These are phyloP conservation scores for Quercus lobata DNA, from an alignment of 331 rosid species.

Conservation along the genomic window DNA sequence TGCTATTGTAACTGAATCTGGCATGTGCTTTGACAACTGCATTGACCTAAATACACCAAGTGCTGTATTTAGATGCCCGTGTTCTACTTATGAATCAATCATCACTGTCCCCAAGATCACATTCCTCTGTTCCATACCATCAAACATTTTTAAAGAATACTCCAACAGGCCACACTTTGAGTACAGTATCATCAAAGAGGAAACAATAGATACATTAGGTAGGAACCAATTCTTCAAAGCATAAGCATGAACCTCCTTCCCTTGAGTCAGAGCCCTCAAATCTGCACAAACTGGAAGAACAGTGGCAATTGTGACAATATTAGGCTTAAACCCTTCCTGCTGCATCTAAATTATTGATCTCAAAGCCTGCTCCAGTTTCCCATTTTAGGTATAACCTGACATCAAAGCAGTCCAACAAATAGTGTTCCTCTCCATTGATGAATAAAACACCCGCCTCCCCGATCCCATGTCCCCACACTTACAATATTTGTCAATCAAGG, in stretches of 20 bases:
- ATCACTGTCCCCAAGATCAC: conserved; percentile 75
- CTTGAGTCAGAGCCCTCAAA: conserved; percentile 54
- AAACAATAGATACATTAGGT: conserved; percentile 57
- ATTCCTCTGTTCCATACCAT: conserved; percentile 49
- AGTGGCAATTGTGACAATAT: conserved; percentile 67
- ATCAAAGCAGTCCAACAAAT: conserved; percentile 84
- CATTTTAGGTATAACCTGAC: conserved; percentile 68
- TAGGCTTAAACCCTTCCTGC: conserved; percentile 86
- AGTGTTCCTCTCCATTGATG: conserved; percentile 57
- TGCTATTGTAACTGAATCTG: conserved; percentile 58
- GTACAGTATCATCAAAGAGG: conserved; percentile 75
- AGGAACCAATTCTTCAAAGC: conserved; percentile 66
- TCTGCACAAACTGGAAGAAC: conserved; percentile 71
- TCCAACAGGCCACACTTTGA: conserved; percentile 57
- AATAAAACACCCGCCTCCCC: conserved; percentile 61
- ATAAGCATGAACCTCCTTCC: conserved; percentile 79
- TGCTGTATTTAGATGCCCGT: conserved; percentile 41
- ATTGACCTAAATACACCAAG: conserved; percentile 56
- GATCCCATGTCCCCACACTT: conserved; percentile 69
- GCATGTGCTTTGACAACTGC: conserved; percentile 63
- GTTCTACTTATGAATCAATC: conserved; percentile 59
- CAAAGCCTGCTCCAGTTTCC: conserved; percentile 72
- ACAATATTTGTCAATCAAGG: conserved; percentile 82
- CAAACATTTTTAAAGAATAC: conserved; percentile 49
- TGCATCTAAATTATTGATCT: conserved; percentile 82